A percentile compares a stretch with the other conserved stretches of the same genome.
phyloP scores from a whole-genome alignment of 768 basidiomycete species.

The Leucocoprinus sp. region DNA sequence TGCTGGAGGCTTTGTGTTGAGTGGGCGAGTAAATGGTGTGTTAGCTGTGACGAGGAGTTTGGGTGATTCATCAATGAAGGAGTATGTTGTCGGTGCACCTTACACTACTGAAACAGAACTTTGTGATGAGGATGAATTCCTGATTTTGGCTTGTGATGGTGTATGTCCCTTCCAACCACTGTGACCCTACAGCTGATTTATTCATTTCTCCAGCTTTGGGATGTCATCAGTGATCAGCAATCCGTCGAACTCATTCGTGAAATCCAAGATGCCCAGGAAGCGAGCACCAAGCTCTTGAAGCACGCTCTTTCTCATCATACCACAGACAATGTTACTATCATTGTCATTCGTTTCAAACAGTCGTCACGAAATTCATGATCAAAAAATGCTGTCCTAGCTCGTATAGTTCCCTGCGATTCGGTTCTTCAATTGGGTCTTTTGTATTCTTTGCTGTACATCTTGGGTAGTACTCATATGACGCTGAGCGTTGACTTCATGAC shows the following conservation, averaged over 20 bases:
- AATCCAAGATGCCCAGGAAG: conserved; percentile 71
- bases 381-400: not conserved
- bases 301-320: conserved; percentile 86
- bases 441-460: not conserved
- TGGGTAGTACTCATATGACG: not conserved
- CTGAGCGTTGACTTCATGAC: no score
- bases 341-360: conserved; percentile 79
- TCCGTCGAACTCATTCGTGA: conserved; percentile 81
- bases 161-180: conserved; percentile 40
- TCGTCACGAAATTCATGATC: conserved; percentile 3
- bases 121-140: conserved; percentile 85
- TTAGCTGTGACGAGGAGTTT: conserved; percentile 92
- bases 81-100: conserved; percentile 95
- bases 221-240: conserved; percentile 84
- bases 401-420: not conserved
- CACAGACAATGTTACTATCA: conserved; percentile 88
- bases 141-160: conserved; percentile 96
- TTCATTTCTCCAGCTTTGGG: conserved; percentile 69
- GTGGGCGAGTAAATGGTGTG: conserved; percentile 96
- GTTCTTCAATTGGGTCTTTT: not conserved
- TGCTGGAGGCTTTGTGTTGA: conserved; percentile 98
- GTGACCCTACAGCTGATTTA: conserved; percentile 8
- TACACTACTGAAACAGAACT: conserved; percentile 98
- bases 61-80: conserved; percentile 98
- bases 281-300: conserved; percentile 65